Conservation (phyloP, 805 yeast species). For the Hagleromyces aurorensis region DNA sequence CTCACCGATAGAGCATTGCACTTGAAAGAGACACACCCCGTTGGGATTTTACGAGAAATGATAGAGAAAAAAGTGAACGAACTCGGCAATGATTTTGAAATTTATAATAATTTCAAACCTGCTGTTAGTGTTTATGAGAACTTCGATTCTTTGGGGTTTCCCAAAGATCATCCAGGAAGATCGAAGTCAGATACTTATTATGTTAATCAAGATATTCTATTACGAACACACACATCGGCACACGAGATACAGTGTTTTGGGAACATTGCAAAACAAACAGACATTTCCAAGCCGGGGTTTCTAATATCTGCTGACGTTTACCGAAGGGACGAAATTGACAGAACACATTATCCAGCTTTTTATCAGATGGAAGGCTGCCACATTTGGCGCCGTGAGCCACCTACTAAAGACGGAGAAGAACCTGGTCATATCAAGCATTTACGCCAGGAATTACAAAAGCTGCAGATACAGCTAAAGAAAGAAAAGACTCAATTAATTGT, state of each 20-base stretch:
- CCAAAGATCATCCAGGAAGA: constrained; percentile 88
- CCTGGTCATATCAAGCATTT: constrained; percentile 37
- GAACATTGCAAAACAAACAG: constrained; percentile 39
- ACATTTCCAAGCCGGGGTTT: constrained; percentile 57
- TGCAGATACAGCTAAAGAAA: constrained; percentile 42
- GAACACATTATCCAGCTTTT: constrained; percentile 94
- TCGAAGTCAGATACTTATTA: constrained; percentile 90
- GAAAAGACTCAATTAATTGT: constrained; percentile 51
- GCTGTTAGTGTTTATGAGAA: constrained; percentile 76
- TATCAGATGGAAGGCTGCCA: constrained; percentile 98
- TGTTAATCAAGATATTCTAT: constrained; percentile 57
- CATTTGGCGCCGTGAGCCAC: constrained; percentile 56
- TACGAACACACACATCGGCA: constrained; percentile 95
- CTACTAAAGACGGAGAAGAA: constrained; percentile 16
- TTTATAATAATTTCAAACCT: constrained; percentile 71
- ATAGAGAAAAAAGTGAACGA: constrained; percentile 61
- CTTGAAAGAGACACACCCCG: constrained; percentile 70
- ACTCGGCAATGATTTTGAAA: constrained; percentile 56
- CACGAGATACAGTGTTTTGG: constrained; percentile 86
- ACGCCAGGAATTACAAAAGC: constrained; percentile 48
- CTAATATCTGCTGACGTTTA: constrained; percentile 94
- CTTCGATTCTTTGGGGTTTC: constrained; percentile 89
- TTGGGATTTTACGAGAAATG: constrained; percentile 72
- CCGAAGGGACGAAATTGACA: constrained; percentile 89
- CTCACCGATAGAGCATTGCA: constrained; percentile 71